Base-by-base conservation (phyloP, 495 filamentous ascomycete genomes). In the Viridothelium virens region DNA sequence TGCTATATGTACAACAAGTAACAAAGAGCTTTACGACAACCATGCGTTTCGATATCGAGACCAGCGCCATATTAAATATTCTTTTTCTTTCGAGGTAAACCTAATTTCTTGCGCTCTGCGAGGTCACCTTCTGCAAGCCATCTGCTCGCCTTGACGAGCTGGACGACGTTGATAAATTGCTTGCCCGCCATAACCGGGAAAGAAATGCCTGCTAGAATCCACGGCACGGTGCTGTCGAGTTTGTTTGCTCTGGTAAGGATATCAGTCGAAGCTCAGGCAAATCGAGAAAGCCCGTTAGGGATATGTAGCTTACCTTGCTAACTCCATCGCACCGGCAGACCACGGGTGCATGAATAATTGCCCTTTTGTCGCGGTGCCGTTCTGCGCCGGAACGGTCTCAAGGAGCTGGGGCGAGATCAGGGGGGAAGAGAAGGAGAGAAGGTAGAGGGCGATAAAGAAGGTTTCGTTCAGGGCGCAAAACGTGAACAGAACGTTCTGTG, bases 361-460 rank as follows among this genome's bases (percentile, higher is more conserved):
- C 5, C 25, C 53, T 31, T 59, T 59, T 10, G 31, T 59, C 3
- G 53, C 53, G 36, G 53, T 59, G 6, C 53, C 53, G 53, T 59
- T 36, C 5, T 18, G 53, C 31, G 53, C 53, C 3, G 53, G 53
- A 34, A 59, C 53, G 7, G 53, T 34, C 14, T 59, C 76, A 36
- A 96, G 85, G 18, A 97, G 89, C 37, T 88, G 89, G 0, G 92
- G 91, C 2, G 91, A 92, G 65, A 97, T 84, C 37, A 83, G 82
- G 1, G 92, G 92, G 46, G 89, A 92, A 56, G 88, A 91, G 84
- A 99, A 99, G 70, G 92, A 96, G 56, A 99, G 86, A 53, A 99
- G 89, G 80, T 99, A 99, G 69, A 97, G 84, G 56, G 91, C 92
- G 74, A 99, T 92, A 82, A 97, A 99, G 82, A 96, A 97, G 66